Conservation (phyloP, 805 yeast species). For the Tanozyma kutaoensis region DNA sequence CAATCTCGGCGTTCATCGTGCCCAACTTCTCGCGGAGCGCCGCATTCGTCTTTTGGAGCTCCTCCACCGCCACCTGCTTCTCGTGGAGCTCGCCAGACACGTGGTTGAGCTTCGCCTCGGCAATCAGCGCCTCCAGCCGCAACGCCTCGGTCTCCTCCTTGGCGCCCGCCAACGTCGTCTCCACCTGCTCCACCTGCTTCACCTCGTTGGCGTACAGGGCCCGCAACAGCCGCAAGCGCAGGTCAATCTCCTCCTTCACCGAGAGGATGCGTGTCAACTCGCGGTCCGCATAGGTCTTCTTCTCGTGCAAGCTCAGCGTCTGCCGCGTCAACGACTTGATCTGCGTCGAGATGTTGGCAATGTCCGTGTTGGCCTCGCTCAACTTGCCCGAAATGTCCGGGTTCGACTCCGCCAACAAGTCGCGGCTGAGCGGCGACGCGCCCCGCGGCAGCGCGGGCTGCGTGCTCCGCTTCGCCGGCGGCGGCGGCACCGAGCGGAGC, state of each 20-base stretch:
- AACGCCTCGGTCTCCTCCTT: slow-evolving; percentile 56
- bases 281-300: slow-evolving; percentile 60
- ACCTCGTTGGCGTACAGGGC: slow-evolving; percentile 69
- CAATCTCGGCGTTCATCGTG: slow-evolving; percentile 50
- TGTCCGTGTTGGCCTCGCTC: slow-evolving; percentile 69
- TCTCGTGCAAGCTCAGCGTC: slow-evolving; percentile 55
- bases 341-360: slow-evolving; percentile 80
- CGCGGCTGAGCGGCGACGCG: slow-evolving; percentile 8
- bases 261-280: slow-evolving; percentile 60
- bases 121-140: slow-evolving; percentile 56
- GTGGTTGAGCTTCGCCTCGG: slow-evolving; percentile 69
- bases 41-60: slow-evolving; percentile 55
- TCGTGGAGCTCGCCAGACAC: slow-evolving; percentile 52
- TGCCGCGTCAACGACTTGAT: slow-evolving; percentile 67
- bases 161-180: slow-evolving; percentile 43
- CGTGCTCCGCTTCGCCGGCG: slow-evolving; percentile 12
- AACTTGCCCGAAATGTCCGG: slow-evolving; percentile 56
- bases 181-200: slow-evolving; percentile 60
- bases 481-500: slow-evolving; percentile 32
- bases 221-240: slow-evolving; percentile 54
- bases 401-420: slow-evolving; percentile 42
- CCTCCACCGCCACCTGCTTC: slow-evolving; percentile 46
- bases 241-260: slow-evolving; percentile 58
- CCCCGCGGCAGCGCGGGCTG: neutral
- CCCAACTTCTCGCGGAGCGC: slow-evolving; percentile 58